Conservation (phyloP, 805 yeast genomes). For the Nakazawaea ambrosiae region DNA sequence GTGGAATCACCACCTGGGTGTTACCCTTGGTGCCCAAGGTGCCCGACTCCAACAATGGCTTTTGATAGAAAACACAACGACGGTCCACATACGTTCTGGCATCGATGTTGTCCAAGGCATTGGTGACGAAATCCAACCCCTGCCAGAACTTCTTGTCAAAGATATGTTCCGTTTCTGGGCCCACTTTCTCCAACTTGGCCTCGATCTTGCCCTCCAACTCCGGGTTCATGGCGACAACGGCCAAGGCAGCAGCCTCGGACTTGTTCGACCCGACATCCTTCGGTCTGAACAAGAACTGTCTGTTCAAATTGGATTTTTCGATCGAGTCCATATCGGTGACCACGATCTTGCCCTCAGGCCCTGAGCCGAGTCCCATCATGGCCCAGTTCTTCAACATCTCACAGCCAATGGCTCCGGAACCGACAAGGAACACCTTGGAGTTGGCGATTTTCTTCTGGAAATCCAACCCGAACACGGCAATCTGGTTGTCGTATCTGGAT, state of each 20-base stretch:
- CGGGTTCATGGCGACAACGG: conserved; percentile 82
- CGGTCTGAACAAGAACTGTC: conserved; percentile 93
- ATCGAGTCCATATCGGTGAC: conserved; percentile 94
- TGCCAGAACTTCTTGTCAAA: conserved; percentile 86
- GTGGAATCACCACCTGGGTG: conserved; percentile 93
- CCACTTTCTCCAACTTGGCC: conserved; percentile 79
- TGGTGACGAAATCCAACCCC: conserved; percentile 79
- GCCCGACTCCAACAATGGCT: conserved; percentile 91
- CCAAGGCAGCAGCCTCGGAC: conserved; percentile 83
- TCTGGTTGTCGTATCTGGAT: conserved; percentile 89
- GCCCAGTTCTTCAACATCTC: conserved; percentile 99
- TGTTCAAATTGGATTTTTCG: conserved; percentile 91
- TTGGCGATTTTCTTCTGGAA: conserved; percentile 72
- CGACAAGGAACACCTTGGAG: conserved; percentile 82
- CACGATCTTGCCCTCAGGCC: conserved; percentile 75
- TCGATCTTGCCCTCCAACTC: conserved; percentile 72
- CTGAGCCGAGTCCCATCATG: conserved; percentile 89
- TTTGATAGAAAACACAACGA: conserved; percentile 88
- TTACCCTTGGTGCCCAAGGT: conserved; percentile 98
- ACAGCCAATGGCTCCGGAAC: conserved; percentile 98
- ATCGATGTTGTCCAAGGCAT: conserved; percentile 95
- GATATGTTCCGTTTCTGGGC: conserved; percentile 83
- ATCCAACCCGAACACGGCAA: conserved; percentile 84
- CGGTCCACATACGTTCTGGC: conserved; percentile 98
- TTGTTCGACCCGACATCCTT: conserved; percentile 89